phyloP scores from a whole-genome alignment of 371 early-diverging fungal genomes.

The Dipsacomyces acuminosporus region DNA sequence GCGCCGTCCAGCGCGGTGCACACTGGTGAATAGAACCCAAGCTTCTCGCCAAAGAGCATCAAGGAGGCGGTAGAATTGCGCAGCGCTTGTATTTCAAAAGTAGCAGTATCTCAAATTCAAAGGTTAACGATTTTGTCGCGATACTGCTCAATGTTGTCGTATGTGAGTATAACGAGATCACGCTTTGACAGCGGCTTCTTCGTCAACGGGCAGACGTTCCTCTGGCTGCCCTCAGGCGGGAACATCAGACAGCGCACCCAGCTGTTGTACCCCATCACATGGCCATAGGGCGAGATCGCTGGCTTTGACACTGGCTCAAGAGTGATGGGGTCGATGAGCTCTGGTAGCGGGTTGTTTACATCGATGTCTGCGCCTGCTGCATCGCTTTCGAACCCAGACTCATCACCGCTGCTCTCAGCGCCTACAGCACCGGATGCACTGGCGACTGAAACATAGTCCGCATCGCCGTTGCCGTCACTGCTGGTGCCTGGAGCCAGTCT shows the following conservation, averaged over 20 bases:
- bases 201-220: constrained; percentile 89
- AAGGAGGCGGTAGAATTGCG: too few species aligned
- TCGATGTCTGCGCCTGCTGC: constrained; percentile 55
- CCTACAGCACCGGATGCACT: not conserved
- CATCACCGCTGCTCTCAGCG: constrained; percentile 13
- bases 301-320: constrained; percentile 86
- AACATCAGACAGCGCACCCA: constrained; percentile 86
- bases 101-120: constrained; percentile 7
- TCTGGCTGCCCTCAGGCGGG: constrained; percentile 63
- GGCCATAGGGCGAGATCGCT: constrained; percentile 92
- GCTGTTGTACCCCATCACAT: constrained; percentile 89
- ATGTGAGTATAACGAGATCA: constrained; percentile 76
- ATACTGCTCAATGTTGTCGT: constrained; percentile 82
- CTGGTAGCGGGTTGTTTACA: constrained; percentile 77
- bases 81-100: not conserved
- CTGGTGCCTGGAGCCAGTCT: not conserved
- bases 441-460: not conserved
- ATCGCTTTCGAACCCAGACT: constrained; percentile 36
- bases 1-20: too few species aligned
- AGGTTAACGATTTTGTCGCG: constrained; percentile 54
- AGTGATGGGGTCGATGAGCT: constrained; percentile 90
- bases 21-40: too few species aligned
- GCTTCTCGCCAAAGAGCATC: too few species aligned
- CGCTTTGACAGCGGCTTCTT: constrained; percentile 88
- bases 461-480: not conserved